Evolutionary conservation across 805 yeast genomes (phyloP), one percentile per base, ranked within the genome.

Genomic region (Yarrowia osloensis): DNA sequence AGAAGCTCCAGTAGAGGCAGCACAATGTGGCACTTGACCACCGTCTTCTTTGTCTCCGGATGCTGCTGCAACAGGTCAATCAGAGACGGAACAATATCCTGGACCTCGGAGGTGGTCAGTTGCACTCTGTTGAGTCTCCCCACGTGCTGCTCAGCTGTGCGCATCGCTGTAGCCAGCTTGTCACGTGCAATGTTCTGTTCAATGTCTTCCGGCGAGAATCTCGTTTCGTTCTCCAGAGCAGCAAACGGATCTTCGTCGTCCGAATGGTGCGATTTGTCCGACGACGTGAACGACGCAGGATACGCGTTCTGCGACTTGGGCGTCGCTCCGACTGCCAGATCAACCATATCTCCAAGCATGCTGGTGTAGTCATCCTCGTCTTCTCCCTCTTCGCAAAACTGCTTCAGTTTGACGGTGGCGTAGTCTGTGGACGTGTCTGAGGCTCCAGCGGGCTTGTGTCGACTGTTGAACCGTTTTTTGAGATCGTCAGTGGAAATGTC

Each of bases 21-120:
- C n/a, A 73, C 49, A 7, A 74, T 73, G 49, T 71, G 73, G 15
- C 54, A 33, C 46, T 65, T 66, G 28, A 71, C 39, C 4, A 74
- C 40, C 15, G 70, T 68, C 21, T 55, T 66, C 35, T 40, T 55
- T 5, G 71, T 62, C 22, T 69, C 72, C 11, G 73, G 71, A 26
- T 63, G 47, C 28, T 37, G 59, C 7, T 63, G 47, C 15, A 50
- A 7, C 17, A 63, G 31, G 2, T 28, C 44, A 24, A 49, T 28
- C 19, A 63, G 22, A 13, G 37, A 28, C 4, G 57, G 46, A 15
- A 49, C 46, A 13, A 63, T 39, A 13, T 63, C 59, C 47, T 49
- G 67, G 29, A 39, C 59, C 11, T 63, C 49, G 6, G 49, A 39
- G 2, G 63, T 57, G 3, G 63, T 26, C 37, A 57, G 28, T 5